Evolutionary conservation across 2,329 filamentous ascomycete genomes (phyloP), one percentile per base, ranked within the genome.

Genomic region (Epichloe aotearoae): DNA sequence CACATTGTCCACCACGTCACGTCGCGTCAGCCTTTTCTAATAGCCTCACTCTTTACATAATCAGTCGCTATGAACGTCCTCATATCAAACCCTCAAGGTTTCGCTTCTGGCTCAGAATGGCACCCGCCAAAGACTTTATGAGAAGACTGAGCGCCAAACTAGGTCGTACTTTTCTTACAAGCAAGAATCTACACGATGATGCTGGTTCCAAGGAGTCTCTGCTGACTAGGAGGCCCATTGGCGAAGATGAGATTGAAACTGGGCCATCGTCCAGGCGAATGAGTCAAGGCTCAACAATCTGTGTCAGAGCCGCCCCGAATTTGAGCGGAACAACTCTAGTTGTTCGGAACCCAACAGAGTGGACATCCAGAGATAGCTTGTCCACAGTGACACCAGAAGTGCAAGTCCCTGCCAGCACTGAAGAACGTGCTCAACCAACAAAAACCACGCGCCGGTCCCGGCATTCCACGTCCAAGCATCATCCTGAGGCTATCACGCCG

Each of bases 61-160:
- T 15, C 17, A 20, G 41, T 54, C 55, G 55, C 51, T 55, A 56
- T 57, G 55, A 41, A 39, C 48, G 50, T 19, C 49, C 11, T 14
- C 36, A 46, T 26, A 15, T 40, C 12, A 34, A 7, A 23, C 50
- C 36, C 33, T 40, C 39, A 19, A 10, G 14, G 17, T 4, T 37
- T 20, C 17, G 15, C 38, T 23, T 23, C 26, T 14, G 15, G 14
- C 36, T 30, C 38, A 33, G 3, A 37, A 52, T 49, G 50, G 36
- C 30, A 17, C 50, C 41, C 5, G 26, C 36, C 34, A 49, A 42
- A 45, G 37, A 44, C 12, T 19, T 17, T 15, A 33, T 52, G n/a
- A 34, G 15, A 17, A 33, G 30, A n/a, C 17, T 46, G 36, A 38
- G 34, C 26, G 26, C 19, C 17, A 49, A 23, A 43, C 17, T 49